Percentiles rank a stretch among this genome's conserved stretches.
phyloP scores from a whole-genome alignment of 768 basidiomycete species.

The Mrakia frigida region DNA sequence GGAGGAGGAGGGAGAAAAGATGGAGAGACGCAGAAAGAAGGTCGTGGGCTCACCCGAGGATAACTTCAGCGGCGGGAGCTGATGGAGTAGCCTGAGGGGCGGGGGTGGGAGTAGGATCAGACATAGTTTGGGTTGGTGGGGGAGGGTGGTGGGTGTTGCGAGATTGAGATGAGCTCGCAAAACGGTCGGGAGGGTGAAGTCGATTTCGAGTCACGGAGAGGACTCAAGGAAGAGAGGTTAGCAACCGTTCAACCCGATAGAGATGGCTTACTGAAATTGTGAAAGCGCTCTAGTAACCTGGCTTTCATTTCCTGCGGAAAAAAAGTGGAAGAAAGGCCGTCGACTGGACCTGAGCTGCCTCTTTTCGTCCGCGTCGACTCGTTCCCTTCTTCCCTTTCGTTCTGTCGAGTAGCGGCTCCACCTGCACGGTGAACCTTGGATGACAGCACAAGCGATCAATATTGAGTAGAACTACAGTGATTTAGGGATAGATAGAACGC shows the following conservation, averaged over 20 bases:
- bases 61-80: slow-evolving; percentile 18
- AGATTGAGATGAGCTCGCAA: neutral
- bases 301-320: neutral
- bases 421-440: no score
- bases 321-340: neutral
- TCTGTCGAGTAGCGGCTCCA: no score
- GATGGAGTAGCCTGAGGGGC: neutral
- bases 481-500: no score
- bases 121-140: slow-evolving; percentile 17
- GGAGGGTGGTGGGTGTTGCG: neutral
- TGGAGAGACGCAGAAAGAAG: neutral
- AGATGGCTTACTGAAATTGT: neutral
- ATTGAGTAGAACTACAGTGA: no score
- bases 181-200: neutral
- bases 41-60: slow-evolving; percentile 21
- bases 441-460: no score
- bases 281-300: no score
- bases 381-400: no score
- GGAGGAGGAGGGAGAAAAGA: neutral
- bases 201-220: no score
- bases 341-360: no score
- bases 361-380: no score
- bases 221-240: no score
- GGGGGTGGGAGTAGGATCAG: slow-evolving; percentile 16
- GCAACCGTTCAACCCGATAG: no score